phyloP scores from a whole-genome alignment of 495 filamentous ascomycete genomes.

The Neurospora sp. region DNA sequence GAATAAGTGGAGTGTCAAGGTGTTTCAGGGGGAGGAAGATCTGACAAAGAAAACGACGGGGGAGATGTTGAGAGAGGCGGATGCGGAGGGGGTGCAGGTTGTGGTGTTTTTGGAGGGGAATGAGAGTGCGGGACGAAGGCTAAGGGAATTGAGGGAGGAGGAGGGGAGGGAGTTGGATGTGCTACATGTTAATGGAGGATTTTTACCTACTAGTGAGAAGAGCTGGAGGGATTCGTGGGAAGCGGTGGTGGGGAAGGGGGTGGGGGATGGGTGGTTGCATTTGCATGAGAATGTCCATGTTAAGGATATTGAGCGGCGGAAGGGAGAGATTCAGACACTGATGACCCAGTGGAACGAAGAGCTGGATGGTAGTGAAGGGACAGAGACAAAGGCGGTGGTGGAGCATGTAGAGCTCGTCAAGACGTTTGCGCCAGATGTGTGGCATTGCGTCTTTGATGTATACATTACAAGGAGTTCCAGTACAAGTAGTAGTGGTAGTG shows the following conservation, averaged over 20 bases:
- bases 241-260: not conserved
- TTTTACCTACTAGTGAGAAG: conserved; percentile 57
- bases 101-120: conserved; percentile 70
- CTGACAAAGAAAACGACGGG: not conserved
- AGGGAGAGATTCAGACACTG: conserved; percentile 31
- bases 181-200: conserved; percentile 70
- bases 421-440: conserved; percentile 82
- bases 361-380: not conserved
- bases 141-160: conserved; percentile 20
- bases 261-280: conserved; percentile 57
- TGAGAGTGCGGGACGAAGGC: conserved; percentile 36
- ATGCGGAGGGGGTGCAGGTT: conserved; percentile 28
- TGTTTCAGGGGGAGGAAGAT: conserved; percentile 28
- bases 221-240: conserved; percentile 59
- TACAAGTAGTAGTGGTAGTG: conserved; percentile 4
- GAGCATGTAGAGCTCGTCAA: conserved; percentile 75
- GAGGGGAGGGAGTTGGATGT: conserved; percentile 22
- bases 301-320: conserved; percentile 48
- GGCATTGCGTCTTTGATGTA: conserved; percentile 84
- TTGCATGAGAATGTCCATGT: conserved; percentile 76
- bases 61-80: not conserved
- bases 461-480: conserved; percentile 30
- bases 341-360: conserved; percentile 23
- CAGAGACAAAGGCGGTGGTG: conserved; percentile 30
- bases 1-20: conserved; percentile 54